Evolutionary conservation across 1,139 yeast genomes (phyloP), one percentile per base, ranked within the genome.

Genomic region (Scheffersomyces titani): DNA sequence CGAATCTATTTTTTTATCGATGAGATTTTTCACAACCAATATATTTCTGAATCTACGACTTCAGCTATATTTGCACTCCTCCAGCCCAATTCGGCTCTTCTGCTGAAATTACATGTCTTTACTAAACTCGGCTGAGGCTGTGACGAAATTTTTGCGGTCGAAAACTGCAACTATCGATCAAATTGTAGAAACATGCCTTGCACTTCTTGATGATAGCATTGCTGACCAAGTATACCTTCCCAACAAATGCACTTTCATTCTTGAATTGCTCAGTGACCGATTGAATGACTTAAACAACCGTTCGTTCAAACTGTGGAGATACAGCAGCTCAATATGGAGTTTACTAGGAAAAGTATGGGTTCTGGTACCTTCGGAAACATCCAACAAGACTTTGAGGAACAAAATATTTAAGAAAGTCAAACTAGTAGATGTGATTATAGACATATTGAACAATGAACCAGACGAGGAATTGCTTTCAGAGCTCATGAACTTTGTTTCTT

Each of bases 211-310:
- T 13, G 77, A 75, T 6, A 58, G 73, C 11, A 49, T 47, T 9
- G 30, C 49, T 13, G 65, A 76, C 18, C 64, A 75, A 0, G 75
- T 85, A 0, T 80, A 80, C 58, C 80, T 92, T 13, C 97, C 97
- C 3, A 83, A 87, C 57, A 78, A 76, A 55, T 78, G 82, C 16
- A 65, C 73, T 0, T 91, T 92, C 56, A 72, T 91, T 2, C 74
- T 89, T 48, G 93, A 89, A 55, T 78, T 92, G 63, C 63, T 89
- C 2, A 76, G 86, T 59, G 96, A 90, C 65, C 78, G 93, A 61
- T 70, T 91, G 62, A 81, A 82, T 57, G 91, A 87, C 57, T 59
- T 59, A 44, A 64, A 69, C 22, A 64, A 66, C 58, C 68, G 55
- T 67, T 73, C 56, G 59, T 76, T 76, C 56, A 63, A 68, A 3